Evolutionary conservation across 2,329 filamentous ascomycete species (phyloP).

Genomic region (Paecilomyces fulvus): DNA sequence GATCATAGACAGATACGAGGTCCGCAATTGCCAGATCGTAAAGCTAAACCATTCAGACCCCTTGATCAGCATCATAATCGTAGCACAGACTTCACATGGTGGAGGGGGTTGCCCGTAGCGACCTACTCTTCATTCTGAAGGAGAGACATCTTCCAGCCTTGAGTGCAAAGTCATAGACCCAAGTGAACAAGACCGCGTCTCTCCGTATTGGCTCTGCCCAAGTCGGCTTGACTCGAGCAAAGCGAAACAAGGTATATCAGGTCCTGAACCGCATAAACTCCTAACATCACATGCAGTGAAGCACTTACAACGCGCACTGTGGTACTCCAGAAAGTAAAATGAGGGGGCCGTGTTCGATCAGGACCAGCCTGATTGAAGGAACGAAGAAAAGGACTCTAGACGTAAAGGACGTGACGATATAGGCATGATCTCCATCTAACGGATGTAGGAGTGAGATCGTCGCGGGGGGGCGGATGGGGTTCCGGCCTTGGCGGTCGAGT

Average conservation of each 20-base stretch:
- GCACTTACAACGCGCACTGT: neutral
- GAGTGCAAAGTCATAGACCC: neutral
- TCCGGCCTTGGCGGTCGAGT: neutral
- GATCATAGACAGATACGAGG: conserved; percentile 54
- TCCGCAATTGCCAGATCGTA: conserved; percentile 57
- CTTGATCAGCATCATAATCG: neutral
- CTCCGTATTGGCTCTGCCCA: neutral
- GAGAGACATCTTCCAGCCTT: conserved; percentile 34
- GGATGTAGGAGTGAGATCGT: conserved; percentile 6
- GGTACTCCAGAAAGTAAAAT: conserved; percentile 1
- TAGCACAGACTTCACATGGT: neutral
- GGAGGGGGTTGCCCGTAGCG: neutral
- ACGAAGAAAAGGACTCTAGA: neutral
- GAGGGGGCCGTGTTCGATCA: conserved; percentile 12
- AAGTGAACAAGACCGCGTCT: neutral
- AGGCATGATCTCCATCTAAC: neutral
- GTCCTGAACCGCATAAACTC: neutral
- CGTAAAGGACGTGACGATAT: neutral
- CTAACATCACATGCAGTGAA: neutral
- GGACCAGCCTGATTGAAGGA: conserved; percentile 25
- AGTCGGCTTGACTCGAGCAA: neutral
- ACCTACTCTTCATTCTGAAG: conserved; percentile 46
- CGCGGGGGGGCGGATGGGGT: conserved; percentile 7
- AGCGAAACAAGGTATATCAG: neutral
- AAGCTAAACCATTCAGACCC: conserved; percentile 38